Conservation (phyloP, 164 flowering plant genomes). For the Piper betle region DNA sequence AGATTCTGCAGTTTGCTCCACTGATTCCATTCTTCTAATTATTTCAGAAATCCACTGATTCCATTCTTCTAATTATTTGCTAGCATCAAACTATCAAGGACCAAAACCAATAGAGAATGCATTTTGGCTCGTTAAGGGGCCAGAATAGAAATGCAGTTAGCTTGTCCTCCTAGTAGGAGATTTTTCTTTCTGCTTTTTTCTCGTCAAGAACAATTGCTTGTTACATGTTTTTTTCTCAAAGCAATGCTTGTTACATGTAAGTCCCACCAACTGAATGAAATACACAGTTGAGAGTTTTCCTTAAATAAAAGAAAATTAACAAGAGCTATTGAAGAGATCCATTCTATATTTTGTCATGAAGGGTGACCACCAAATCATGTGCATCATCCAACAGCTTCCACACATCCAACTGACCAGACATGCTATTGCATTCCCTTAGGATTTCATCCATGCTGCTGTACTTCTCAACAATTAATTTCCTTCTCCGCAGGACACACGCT, state of each 20-base stretch:
- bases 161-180: too few relatives aligned
- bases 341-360: constrained; percentile 59
- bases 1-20: too few relatives aligned
- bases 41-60: too few relatives aligned
- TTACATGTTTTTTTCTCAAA: not conserved
- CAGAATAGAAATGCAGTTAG: too few relatives aligned
- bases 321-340: not conserved
- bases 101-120: too few relatives aligned
- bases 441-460: constrained; percentile 94
- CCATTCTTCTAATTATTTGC: too few relatives aligned
- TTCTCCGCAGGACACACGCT: constrained; percentile 74
- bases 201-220: too few relatives aligned
- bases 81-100: too few relatives aligned
- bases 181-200: too few relatives aligned
- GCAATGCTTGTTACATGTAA: constrained; percentile 1
- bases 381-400: constrained; percentile 97
- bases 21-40: too few relatives aligned
- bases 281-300: not conserved
- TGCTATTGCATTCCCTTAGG: constrained; percentile 76
- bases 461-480: constrained; percentile 79
- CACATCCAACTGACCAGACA: constrained; percentile 88
- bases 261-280: not conserved
- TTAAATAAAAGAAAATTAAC: not conserved
- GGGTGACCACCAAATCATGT: constrained; percentile 67
- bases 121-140: too few relatives aligned